Conservation (phyloP, 306 rosid genomes). For the Clitoria ternatea region DNA sequence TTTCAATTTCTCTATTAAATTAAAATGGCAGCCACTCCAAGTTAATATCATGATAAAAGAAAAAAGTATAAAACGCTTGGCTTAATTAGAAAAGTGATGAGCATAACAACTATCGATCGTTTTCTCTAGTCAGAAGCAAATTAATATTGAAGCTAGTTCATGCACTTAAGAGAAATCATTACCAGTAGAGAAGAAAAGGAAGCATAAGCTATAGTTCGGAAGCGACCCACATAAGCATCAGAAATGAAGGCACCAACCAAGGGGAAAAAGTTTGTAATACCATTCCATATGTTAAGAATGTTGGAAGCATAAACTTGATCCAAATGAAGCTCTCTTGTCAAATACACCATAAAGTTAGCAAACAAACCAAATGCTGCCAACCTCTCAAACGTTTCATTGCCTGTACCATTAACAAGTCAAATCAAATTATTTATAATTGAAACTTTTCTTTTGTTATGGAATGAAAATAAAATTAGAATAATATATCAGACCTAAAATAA, state of each 20-base stretch:
- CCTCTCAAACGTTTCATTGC: slow-evolving; percentile 85
- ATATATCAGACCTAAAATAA: slow-evolving; percentile 53
- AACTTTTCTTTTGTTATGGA: neutral
- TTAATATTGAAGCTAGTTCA: neutral
- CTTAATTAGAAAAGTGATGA: neutral
- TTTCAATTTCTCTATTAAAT: neutral
- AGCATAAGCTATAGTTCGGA: slow-evolving; percentile 61
- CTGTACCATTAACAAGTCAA: slow-evolving; percentile 21
- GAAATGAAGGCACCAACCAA: slow-evolving; percentile 81
- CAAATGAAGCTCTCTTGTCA: slow-evolving; percentile 56
- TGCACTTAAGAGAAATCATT: neutral
- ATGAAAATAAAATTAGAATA: neutral
- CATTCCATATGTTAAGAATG: slow-evolving; percentile 60
- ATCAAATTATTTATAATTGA: neutral
- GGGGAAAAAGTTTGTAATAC: slow-evolving; percentile 58
- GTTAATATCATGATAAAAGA: neutral
- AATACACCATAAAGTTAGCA: slow-evolving; percentile 81
- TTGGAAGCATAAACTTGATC: slow-evolving; percentile 66
- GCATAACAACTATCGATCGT: neutral
- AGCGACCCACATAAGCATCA: slow-evolving; percentile 74
- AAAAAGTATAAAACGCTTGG: neutral
- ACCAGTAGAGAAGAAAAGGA: slow-evolving; percentile 59
- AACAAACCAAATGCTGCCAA: slow-evolving; percentile 66
- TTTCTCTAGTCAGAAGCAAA: neutral
- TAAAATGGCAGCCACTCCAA: neutral